phyloP scores from a whole-genome alignment of 495 filamentous ascomycete species.

The Daldinia concentrica region DNA sequence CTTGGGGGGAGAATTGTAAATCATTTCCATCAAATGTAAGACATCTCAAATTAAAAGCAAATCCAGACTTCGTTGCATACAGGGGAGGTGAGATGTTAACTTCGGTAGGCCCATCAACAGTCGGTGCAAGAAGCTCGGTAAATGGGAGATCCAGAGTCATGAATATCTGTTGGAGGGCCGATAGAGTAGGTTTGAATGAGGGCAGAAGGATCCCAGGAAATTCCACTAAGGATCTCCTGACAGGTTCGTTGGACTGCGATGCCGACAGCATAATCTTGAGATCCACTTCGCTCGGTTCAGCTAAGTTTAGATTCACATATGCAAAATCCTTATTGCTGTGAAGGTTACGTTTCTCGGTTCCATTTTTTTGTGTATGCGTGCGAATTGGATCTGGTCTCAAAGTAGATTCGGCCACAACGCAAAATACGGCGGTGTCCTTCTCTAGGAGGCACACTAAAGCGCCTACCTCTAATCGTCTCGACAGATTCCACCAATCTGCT shows the following conservation, averaged over 20 bases:
- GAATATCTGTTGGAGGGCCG: background rate
- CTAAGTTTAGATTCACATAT: background rate
- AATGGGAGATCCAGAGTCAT: background rate
- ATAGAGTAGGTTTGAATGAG: background rate
- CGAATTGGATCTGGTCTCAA: background rate
- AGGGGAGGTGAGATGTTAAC: slow-evolving; percentile 52
- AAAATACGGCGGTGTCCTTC: background rate
- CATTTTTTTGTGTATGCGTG: background rate
- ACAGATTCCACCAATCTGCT: background rate
- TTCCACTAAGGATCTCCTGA: background rate
- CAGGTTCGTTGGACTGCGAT: background rate
- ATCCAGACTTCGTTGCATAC: slow-evolving; percentile 61
- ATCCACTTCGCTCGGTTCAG: background rate
- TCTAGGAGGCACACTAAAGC: background rate
- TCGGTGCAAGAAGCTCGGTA: background rate
- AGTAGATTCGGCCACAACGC: background rate
- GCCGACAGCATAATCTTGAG: background rate
- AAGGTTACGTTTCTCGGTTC: background rate
- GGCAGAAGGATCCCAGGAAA: background rate
- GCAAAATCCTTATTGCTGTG: background rate
- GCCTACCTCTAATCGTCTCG: background rate
- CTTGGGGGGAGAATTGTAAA: slow-evolving; percentile 46
- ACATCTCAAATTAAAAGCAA: slow-evolving; percentile 62
- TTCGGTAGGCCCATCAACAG: background rate
- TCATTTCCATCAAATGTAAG: slow-evolving; percentile 51